Percentiles rank a stretch among this genome's conserved stretches.
Conservation (phyloP, 805 yeast genomes). For the Ascoidea asiatica region DNA sequence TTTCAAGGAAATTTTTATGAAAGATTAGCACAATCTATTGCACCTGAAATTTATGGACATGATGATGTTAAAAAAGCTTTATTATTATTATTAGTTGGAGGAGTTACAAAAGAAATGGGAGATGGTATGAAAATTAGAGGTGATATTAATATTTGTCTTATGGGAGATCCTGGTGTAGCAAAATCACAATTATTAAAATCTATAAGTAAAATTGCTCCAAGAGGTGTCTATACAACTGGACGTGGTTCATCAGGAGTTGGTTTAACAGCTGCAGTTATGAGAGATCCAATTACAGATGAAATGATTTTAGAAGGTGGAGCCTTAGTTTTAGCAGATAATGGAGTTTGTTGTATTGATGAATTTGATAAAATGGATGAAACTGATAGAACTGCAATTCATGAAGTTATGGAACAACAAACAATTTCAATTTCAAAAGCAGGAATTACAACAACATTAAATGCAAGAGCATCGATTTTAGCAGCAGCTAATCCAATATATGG, state of each 20-base stretch:
- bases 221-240: slow-evolving; percentile 96
- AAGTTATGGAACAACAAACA: slow-evolving; percentile 99
- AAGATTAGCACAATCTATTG: slow-evolving; percentile 74
- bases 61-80: slow-evolving; percentile 87
- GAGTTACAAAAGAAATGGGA: slow-evolving; percentile 87
- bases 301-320: slow-evolving; percentile 99
- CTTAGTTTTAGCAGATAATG: slow-evolving; percentile 89
- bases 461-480: slow-evolving; percentile 88
- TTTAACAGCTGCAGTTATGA: slow-evolving; percentile 96
- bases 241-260: slow-evolving; percentile 99
- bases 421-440: slow-evolving; percentile 97
- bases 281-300: slow-evolving; percentile 98
- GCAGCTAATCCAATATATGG: slow-evolving; percentile 99
- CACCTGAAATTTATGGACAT: slow-evolving; percentile 96
- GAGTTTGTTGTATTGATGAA: slow-evolving; percentile 97
- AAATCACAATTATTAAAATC: slow-evolving; percentile 91
- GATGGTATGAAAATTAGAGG: slow-evolving; percentile 98
- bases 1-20: slow-evolving; percentile 62
- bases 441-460: slow-evolving; percentile 88
- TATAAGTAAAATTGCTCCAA: slow-evolving; percentile 83
- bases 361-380: slow-evolving; percentile 97
- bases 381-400: slow-evolving; percentile 96
- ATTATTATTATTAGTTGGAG: slow-evolving; percentile 76
- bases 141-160: slow-evolving; percentile 85
- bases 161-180: slow-evolving; percentile 99